phyloP scores from a whole-genome alignment of 345 rosid species.

The Hypericum androsaemum region DNA sequence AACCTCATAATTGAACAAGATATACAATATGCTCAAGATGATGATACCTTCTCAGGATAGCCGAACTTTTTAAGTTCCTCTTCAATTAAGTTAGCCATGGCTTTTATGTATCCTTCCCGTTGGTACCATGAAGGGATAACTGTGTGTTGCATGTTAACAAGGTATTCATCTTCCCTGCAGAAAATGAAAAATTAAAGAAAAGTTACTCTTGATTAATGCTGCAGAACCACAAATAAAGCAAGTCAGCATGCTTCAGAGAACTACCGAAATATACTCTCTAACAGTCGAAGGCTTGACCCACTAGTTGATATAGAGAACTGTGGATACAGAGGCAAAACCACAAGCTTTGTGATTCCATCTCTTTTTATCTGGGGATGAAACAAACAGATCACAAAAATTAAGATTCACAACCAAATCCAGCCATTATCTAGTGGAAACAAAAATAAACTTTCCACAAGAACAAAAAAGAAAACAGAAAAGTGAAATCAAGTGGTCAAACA shows the following conservation, averaged over 20 bases:
- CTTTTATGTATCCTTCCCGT: constrained; percentile 89
- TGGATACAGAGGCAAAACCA: constrained; percentile 97
- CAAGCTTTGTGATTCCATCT: constrained; percentile 87
- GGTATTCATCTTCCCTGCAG: constrained; percentile 90
- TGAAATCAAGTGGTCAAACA: too few relatives aligned
- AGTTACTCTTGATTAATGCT: too few relatives aligned
- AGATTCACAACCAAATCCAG: background rate
- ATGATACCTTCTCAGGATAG: constrained; percentile 56
- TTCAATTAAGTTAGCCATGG: constrained; percentile 77
- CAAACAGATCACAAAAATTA: background rate
- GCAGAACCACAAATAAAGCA: background rate
- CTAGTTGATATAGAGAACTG: constrained; percentile 98
- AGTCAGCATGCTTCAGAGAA: constrained; percentile 6
- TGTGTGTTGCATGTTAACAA: constrained; percentile 96
- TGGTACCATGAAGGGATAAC: constrained; percentile 99
- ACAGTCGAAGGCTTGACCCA: constrained; percentile 94
- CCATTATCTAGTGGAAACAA: constrained; percentile 1
- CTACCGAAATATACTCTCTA: constrained; percentile 89
- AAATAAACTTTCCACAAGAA: constrained; percentile 6
- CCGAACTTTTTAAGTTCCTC: constrained; percentile 61
- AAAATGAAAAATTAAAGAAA: constrained; percentile 10
- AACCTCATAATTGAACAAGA: too few relatives aligned
- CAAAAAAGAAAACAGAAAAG: background rate
- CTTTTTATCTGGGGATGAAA: constrained; percentile 53
- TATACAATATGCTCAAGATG: background rate